Evolutionary conservation across 2,329 filamentous ascomycete genomes (phyloP).

Genomic region (Simplicillium sp.): DNA sequence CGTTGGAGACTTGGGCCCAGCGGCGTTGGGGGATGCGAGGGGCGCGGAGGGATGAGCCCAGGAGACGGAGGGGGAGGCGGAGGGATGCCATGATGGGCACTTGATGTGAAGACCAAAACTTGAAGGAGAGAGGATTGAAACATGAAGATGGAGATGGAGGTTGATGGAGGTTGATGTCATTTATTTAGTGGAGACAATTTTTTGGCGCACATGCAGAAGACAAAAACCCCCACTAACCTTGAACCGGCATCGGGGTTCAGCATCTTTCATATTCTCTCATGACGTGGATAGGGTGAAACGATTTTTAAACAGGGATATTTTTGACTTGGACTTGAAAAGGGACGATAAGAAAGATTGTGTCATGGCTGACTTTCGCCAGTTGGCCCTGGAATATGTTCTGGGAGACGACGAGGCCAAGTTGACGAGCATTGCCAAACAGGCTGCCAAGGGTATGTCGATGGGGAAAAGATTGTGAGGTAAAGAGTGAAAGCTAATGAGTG

Average conservation of each 20-base stretch:
- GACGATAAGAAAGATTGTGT: no score
- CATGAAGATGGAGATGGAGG: no score
- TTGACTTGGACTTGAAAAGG: no score
- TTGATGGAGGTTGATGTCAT: no score
- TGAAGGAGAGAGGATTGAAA: no score
- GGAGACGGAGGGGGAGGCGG: constrained; percentile 37
- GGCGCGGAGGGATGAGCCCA: constrained; percentile 23
- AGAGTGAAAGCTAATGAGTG: constrained; percentile 9
- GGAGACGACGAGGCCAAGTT: constrained; percentile 34
- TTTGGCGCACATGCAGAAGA: no score
- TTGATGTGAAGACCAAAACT: no score
- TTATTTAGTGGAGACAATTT: no score
- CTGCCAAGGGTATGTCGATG: constrained; percentile 28
- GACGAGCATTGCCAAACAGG: constrained; percentile 30
- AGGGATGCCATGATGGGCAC: constrained; percentile 23
- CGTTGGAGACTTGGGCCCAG: constrained; percentile 87
- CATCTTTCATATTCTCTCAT: constrained; percentile 1
- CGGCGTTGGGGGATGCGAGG: constrained; percentile 42
- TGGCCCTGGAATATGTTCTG: constrained; percentile 45
- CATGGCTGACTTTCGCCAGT: constrained; percentile 43
- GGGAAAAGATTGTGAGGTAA: background rate
- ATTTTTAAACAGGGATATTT: no score
- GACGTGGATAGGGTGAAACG: no score
- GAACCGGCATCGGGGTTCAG: no score
- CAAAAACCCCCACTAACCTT: no score